Evolutionary conservation across 1,284 basidiomycete genomes (phyloP), one percentile per base, ranked within the genome.

Genomic region (Ustilago hordei): DNA sequence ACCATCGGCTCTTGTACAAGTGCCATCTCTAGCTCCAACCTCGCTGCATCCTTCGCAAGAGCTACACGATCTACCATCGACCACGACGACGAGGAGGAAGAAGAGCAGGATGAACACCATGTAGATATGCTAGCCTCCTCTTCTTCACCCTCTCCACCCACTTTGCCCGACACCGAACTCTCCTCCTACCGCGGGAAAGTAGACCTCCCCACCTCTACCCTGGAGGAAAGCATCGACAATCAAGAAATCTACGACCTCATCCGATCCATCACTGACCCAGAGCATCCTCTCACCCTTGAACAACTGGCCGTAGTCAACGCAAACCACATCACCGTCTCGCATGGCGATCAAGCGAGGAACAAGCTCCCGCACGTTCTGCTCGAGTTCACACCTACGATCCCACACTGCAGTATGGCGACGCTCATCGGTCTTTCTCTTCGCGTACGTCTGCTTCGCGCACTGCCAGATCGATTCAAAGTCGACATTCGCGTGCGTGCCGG

Each of bases 321-420:
- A 4, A 91, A 93, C 13, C 95, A 99, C 83, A 92, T 98, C 70
- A 89, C 89, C 39, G 90, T 98, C 45, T 88, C 89, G 9, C 74
- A 84, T 48, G 82, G 80, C 58, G 79, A 83, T 47, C 13, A 23
- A 0, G 53, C 56, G 0, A 48, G 64, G 5, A 68, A 81, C 43
- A 64, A 62, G 13, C 64, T 82, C 3, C 90, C 91, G 50, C 78
- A 82, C 35, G 89, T 99, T 38, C 88, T 91, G 35, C 75, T 86
- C 56, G 84, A 84, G 17, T 86, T 86, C 58, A 98, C 96, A 7
- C 97, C 97, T 2, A 99, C 96, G 0, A 95, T 98, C 34, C 97
- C 97, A 5, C 96, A 99, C 85, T 99, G 96, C 83, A 94, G 94
- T 55, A 95, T 97, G 94, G 96, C 95, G 4, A 98, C 95, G 2